Evolutionary conservation across 192 early-diverging fungal genomes (phyloP).

Genomic region (Backusella tarrabulga): DNA sequence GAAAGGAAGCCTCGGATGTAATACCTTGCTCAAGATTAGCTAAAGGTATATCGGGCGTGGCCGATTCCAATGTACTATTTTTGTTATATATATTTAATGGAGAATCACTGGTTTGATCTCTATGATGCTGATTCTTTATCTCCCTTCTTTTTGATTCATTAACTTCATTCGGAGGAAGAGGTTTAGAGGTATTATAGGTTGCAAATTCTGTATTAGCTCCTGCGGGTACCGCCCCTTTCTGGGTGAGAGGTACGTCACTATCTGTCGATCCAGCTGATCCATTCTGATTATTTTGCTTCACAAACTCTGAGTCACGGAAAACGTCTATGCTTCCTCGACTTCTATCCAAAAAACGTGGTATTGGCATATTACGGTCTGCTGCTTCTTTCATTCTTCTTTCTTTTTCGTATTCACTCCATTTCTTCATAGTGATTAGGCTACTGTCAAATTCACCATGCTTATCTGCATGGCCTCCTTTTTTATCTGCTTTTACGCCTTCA

Average conservation of each 20-base stretch:
- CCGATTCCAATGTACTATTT: neutral
- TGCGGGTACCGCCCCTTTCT: conserved; percentile 7
- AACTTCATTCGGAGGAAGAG: neutral
- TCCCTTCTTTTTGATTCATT: neutral
- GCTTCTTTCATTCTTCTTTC: conserved; percentile 3
- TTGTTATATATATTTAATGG: neutral
- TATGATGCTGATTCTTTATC: neutral
- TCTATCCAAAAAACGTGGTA: conserved; percentile 27
- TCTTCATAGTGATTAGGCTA: conserved; percentile 71
- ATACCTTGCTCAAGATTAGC: neutral
- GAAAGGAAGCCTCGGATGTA: neutral
- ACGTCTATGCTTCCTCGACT: conserved; percentile 14
- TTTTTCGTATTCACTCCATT: conserved; percentile 65
- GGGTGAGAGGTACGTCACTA: conserved; percentile 28
- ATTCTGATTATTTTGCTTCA: conserved; percentile 12
- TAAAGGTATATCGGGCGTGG: neutral
- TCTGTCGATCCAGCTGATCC: conserved; percentile 33
- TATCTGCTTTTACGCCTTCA: conserved; percentile 41
- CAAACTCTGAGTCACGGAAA: conserved; percentile 14
- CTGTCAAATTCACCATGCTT: conserved; percentile 76
- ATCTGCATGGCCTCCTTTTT: conserved; percentile 58
- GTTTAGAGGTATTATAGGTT: neutral
- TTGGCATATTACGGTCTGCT: conserved; percentile 9
- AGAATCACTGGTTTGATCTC: neutral
- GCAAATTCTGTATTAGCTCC: neutral